A percentile compares a stretch with the other conserved stretches of the same genome.
phyloP scores from a whole-genome alignment of 2,329 filamentous ascomycete species.

The Colletotrichum scovillei region DNA sequence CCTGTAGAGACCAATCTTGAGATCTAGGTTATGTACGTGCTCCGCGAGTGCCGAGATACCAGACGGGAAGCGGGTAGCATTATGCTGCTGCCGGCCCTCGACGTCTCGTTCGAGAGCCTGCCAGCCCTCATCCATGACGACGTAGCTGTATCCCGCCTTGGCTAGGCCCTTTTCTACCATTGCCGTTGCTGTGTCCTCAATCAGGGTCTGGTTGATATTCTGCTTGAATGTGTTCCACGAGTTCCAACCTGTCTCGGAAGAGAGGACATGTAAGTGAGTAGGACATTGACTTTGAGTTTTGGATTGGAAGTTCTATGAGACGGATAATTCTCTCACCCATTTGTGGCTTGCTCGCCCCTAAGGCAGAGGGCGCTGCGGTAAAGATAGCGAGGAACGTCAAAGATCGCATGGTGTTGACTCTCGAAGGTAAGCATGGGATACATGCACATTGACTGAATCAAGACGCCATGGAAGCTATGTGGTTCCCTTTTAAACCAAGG shows the following conservation, averaged over 20 bases:
- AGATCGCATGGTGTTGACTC: background rate
- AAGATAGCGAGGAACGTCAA: background rate
- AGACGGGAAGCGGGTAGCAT: background rate
- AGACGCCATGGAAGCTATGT: background rate
- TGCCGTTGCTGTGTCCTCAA: slow-evolving; percentile 24
- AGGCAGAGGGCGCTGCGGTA: background rate
- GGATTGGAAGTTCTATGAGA: background rate
- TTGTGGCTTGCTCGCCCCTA: background rate
- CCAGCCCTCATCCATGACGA: slow-evolving; percentile 32
- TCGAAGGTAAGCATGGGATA: too few relatives aligned
- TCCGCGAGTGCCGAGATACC: slow-evolving; percentile 52
- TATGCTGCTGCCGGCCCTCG: slow-evolving; percentile 12
- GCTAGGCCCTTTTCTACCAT: slow-evolving; percentile 20
- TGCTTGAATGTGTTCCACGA: slow-evolving; percentile 36
- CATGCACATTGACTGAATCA: background rate
- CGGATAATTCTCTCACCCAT: background rate
- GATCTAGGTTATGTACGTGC: slow-evolving; percentile 56
- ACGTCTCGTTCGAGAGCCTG: background rate
- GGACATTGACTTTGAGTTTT: slow-evolving; percentile 3
- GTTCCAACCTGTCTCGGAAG: slow-evolving; percentile 45
- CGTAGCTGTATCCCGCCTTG: slow-evolving; percentile 21
- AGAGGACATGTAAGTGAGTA: slow-evolving; percentile 18
- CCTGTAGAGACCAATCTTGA: slow-evolving; percentile 66
- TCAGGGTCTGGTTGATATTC: slow-evolving; percentile 37
- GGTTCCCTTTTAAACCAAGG: background rate